phyloP scores from a whole-genome alignment of 202 grass and related monocot genomes.

The Bolboschoenoplectus hybrid region DNA sequence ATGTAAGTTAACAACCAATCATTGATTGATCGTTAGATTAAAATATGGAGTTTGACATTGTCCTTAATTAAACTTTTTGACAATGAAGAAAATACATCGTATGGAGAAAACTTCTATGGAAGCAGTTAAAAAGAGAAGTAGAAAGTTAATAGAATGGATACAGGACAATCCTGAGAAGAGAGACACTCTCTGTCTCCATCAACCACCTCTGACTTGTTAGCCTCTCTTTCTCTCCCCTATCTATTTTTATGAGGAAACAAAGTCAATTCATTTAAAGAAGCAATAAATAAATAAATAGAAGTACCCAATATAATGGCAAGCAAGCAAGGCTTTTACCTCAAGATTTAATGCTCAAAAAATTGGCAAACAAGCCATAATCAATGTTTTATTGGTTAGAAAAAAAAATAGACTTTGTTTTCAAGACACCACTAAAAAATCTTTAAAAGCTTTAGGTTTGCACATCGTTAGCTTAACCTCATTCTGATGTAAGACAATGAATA shows the following conservation, averaged over 20 bases:
- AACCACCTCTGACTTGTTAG: slow-evolving; percentile 8
- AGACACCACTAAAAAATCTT: too few relatives aligned
- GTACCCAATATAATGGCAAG: neutral
- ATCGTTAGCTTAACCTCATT: too few relatives aligned
- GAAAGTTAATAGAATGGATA: neutral
- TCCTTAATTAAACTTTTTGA: neutral
- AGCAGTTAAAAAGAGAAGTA: neutral
- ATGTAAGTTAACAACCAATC: neutral
- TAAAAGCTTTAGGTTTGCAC: too few relatives aligned
- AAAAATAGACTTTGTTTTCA: too few relatives aligned
- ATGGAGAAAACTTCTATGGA: neutral
- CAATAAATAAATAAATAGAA: neutral
- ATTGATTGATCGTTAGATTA: neutral
- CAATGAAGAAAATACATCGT: neutral
- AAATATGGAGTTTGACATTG: neutral
- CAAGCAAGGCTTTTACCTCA: neutral
- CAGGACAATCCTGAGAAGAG: slow-evolving; percentile 7
- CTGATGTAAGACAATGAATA: too few relatives aligned
- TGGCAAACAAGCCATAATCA: too few relatives aligned
- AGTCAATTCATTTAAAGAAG: neutral
- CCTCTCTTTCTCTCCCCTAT: neutral
- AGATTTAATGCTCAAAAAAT: too few relatives aligned
- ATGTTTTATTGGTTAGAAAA: too few relatives aligned
- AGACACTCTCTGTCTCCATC: slow-evolving; percentile 4
- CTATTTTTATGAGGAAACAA: neutral